Base-by-base conservation (phyloP, 352 stramenopile genomes). In the Pythium grandisporangium region DNA sequence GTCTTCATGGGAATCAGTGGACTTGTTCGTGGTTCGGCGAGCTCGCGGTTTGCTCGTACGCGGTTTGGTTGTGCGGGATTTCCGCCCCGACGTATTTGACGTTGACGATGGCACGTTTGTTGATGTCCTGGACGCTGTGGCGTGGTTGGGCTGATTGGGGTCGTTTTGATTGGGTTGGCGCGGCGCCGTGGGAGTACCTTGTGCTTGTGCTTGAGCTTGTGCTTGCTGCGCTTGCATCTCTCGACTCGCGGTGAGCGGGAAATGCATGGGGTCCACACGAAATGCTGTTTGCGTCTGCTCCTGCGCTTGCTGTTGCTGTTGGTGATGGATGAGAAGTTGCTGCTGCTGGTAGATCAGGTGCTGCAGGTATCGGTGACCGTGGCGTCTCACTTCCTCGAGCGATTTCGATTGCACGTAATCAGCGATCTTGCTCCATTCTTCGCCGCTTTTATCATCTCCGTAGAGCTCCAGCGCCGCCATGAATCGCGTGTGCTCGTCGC, bases 391-490 rank as follows among this genome's bases (percentile, higher is more conserved):
- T 37, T 93, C 81, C 10, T 68, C 61, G 20, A 86, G 52, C 13
- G 70, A 73, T 20, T 75, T 66, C 21, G 80, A 82, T 25, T 68
- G 66, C 8, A 93, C 77, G 37, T 71, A 90, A 4, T 59, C 63
- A 4, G 76, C 53, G 53, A 93, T 93, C 36, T 76, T 66, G 17
- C 48, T 57, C 78, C 81, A 91, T 37, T 75, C 75, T 48, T 82
- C 61, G 17, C 68, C 70, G 10, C 46, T 82, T 11, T 46, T 44
- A 32, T 67, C 51, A 7, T 51, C 57, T 1, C 78, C 81, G 40
- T 75, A 87, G 11, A 65, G 50, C 49, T 93, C 81, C 6, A 93
- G 61, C 12, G 71, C 79, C 43, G 87, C 71, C 55, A 93, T 77
- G 61, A 93, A 92, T 11, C 79, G 59, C 14, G 52, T 61, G 50